These are phyloP conservation scores for Blastobotrys terrestris DNA, from an alignment of 805 yeast genomes.

Conservation along the genomic window DNA sequence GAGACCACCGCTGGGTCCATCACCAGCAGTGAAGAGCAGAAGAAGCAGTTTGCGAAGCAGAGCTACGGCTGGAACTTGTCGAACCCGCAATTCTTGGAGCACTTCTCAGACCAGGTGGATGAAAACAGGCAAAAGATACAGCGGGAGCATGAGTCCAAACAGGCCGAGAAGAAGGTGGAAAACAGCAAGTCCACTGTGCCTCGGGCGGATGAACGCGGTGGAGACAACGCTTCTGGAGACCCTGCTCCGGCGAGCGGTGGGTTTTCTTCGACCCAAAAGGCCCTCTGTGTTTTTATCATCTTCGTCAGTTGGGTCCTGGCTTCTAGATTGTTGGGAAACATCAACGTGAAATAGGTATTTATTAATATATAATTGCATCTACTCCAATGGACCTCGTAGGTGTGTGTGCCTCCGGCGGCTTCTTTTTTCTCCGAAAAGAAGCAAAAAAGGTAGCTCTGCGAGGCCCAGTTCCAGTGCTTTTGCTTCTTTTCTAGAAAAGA, in stretches of 20 bases:
- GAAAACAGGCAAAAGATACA: constrained; percentile 34
- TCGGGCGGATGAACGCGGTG: not conserved
- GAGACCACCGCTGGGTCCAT: constrained; percentile 84
- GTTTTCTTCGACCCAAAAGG: constrained; percentile 10
- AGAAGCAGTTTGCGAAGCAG: constrained; percentile 47
- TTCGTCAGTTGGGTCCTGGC: constrained; percentile 17
- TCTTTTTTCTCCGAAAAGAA: not conserved
- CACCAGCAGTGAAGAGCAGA: constrained; percentile 43
- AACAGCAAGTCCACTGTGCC: constrained; percentile 9
- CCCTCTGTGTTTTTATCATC: constrained; percentile 13
- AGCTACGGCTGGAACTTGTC: constrained; percentile 64
- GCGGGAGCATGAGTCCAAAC: constrained; percentile 9
- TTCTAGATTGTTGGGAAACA: constrained; percentile 2
- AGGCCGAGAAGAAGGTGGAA: constrained; percentile 13
- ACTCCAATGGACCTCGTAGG: no score
- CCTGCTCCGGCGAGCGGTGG: not conserved
- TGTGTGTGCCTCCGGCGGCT: not conserved
- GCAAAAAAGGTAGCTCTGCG: not conserved
- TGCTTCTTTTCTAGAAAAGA: not conserved
- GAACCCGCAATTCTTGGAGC: constrained; percentile 51
- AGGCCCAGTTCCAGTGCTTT: not conserved
- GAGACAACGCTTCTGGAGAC: not conserved
- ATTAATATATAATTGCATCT: not conserved
- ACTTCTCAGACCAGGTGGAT: constrained; percentile 64
- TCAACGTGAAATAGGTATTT: not conserved